phyloP scores from a whole-genome alignment of 345 rosid genomes.

The Dipteronia sinensis region DNA sequence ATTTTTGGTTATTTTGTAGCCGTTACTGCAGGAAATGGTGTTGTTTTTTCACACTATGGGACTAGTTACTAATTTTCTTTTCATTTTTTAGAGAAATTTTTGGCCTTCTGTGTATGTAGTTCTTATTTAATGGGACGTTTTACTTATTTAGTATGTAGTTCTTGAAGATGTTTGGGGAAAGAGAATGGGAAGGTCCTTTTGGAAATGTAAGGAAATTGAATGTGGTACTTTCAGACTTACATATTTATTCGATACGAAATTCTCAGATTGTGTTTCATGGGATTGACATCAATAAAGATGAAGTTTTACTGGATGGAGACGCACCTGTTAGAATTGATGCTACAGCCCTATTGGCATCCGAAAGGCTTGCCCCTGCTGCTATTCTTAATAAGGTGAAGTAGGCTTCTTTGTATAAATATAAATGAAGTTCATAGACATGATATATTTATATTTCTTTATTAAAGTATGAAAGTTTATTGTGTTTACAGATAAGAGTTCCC shows the following conservation, averaged over 20 bases:
- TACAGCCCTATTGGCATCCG: slow-evolving; percentile 77
- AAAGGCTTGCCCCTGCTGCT: slow-evolving; percentile 76
- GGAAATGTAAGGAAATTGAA: neutral
- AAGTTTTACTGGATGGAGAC: slow-evolving; percentile 75
- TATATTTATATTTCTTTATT: slow-evolving; percentile 17
- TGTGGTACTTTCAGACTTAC: neutral
- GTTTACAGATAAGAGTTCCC: slow-evolving; percentile 75
- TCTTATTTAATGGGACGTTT: no score
- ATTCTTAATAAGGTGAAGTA: slow-evolving; percentile 70
- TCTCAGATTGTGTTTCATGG: slow-evolving; percentile 83
- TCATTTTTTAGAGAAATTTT: neutral
- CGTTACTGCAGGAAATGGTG: neutral
- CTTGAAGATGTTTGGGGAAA: neutral
- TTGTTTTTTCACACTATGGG: neutral
- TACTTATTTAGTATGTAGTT: no score
- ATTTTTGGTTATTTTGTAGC: neutral
- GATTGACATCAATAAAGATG: slow-evolving; percentile 70
- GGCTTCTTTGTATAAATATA: neutral
- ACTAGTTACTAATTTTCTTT: neutral
- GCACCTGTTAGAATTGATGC: slow-evolving; percentile 86
- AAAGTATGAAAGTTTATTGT: slow-evolving; percentile 14
- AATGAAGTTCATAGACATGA: neutral
- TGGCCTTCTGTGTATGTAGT: neutral
- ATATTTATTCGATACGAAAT: slow-evolving; percentile 5
- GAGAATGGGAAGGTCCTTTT: neutral